Conservation (phyloP, 2,329 filamentous ascomycete species). For the Karstenula rhodostoma region DNA sequence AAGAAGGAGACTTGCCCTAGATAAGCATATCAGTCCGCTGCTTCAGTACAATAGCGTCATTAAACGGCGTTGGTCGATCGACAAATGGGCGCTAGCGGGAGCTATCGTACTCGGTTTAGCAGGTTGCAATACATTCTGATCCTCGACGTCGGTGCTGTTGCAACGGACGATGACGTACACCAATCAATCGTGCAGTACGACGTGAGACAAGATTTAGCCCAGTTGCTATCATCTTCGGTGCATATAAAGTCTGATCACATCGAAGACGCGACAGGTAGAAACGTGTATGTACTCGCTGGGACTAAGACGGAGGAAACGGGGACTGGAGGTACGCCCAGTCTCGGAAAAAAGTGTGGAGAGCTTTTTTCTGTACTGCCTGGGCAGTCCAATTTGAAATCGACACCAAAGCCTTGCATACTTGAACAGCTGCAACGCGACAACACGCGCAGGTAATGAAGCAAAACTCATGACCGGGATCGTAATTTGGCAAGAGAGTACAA, state of each 20-base stretch:
- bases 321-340: not conserved
- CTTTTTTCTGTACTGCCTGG: not conserved
- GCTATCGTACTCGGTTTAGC: not conserved
- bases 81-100: not conserved
- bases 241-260: not conserved
- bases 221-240: not conserved
- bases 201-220: not conserved
- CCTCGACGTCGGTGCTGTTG: not conserved
- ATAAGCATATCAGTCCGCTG: not conserved
- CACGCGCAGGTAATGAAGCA: not conserved
- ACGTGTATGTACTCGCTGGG: not conserved
- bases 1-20: not conserved
- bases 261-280: not conserved
- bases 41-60: not conserved
- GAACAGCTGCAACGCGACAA: not conserved
- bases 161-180: not conserved
- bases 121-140: not conserved
- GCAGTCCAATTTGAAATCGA: not conserved
- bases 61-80: not conserved
- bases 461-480: not conserved
- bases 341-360: not conserved
- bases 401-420: not conserved
- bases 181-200: not conserved
- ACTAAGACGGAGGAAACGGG: not conserved
- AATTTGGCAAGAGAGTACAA: no score